Conservation (phyloP, 345 rosid genomes). For the Populus pruinosa region DNA sequence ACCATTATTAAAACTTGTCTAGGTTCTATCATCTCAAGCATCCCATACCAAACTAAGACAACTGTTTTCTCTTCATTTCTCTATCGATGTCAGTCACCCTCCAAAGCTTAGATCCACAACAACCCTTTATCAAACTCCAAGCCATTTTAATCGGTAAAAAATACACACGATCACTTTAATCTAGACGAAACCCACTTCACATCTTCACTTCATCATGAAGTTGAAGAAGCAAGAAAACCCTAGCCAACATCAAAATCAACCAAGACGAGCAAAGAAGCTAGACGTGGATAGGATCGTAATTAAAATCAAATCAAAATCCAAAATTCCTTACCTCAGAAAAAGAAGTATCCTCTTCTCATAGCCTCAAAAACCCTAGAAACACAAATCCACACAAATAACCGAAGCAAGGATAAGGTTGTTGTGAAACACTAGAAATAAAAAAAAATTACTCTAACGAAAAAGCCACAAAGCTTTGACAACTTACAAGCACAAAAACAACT, state of each 20-base stretch:
- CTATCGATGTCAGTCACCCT: constrained; percentile 9
- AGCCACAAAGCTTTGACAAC: constrained; percentile 1
- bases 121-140: constrained; percentile 2
- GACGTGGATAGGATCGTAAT: constrained; percentile 17
- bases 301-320: constrained; percentile 19
- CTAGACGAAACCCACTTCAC: constrained; percentile 22
- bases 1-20: background rate
- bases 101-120: constrained; percentile 27
- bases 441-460: background rate
- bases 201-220: constrained; percentile 7
- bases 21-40: constrained; percentile 1
- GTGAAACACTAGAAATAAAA: background rate
- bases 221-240: constrained; percentile 5
- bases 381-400: constrained; percentile 13
- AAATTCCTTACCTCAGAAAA: constrained; percentile 31
- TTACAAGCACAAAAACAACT: constrained; percentile 16
- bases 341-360: constrained; percentile 20
- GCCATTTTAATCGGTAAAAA: background rate
- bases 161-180: background rate
- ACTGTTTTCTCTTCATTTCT: background rate
- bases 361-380: constrained; percentile 27
- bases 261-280: background rate
- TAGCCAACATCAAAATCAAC: constrained; percentile 10
- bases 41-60: constrained; percentile 5
- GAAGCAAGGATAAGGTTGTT: constrained; percentile 22